These are phyloP conservation scores for Achlya hypogyna DNA, from an alignment of 352 stramenopile species.

Conservation along the genomic window DNA sequence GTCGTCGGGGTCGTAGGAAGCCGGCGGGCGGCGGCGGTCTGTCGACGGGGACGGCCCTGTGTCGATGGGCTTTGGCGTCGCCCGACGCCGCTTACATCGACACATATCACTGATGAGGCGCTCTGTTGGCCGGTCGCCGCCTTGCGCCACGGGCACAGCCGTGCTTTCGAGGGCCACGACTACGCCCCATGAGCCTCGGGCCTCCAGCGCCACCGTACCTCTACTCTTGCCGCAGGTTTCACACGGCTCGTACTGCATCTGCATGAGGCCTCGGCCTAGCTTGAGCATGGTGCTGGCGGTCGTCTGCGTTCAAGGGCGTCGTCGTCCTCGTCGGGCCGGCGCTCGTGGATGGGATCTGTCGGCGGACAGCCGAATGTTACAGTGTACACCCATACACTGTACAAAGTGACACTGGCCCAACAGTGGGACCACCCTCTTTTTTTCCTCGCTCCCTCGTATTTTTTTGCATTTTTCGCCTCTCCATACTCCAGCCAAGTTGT, in stretches of 20 bases:
- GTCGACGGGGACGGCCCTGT: not conserved
- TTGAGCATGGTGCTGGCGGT: slow-evolving; percentile 3
- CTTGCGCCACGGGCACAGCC: not conserved
- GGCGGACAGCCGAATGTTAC: not conserved
- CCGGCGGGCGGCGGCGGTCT: not conserved
- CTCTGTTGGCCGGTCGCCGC: not conserved
- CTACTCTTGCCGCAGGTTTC: slow-evolving; percentile 16
- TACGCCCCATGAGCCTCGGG: not conserved
- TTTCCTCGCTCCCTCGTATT: not conserved
- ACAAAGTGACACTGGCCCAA: not conserved
- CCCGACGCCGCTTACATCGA: slow-evolving; percentile 7
- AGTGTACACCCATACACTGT: not conserved
- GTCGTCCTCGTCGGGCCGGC: not conserved
- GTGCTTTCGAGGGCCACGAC: slow-evolving; percentile 15
- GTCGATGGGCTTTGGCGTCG: not conserved
- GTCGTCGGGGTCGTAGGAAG: not conserved
- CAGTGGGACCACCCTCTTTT: not conserved
- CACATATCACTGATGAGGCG: slow-evolving; percentile 16
- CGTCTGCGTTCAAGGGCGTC: not conserved
- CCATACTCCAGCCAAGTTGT: no score
- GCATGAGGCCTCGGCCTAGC: slow-evolving; percentile 6
- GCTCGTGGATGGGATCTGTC: not conserved
- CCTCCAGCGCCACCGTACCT: not conserved
- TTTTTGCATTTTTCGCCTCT: not conserved
- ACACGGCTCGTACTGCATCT: slow-evolving; percentile 17